Conservation (phyloP, 192 early-diverging fungal species). For the Irineochytrium annulatum region DNA sequence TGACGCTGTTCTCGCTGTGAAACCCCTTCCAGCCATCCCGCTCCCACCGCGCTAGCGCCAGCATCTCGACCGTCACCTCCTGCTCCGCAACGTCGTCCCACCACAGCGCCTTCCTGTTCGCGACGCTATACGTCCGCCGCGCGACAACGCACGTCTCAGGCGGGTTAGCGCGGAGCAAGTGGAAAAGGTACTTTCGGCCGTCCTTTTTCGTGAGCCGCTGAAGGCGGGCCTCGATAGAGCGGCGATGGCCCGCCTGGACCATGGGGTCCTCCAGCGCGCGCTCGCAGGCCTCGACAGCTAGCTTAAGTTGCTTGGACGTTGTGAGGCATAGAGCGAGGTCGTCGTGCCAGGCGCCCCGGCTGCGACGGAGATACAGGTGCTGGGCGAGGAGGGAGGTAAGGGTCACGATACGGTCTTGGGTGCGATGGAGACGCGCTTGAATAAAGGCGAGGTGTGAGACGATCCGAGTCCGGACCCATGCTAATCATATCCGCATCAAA, state of each 20-base stretch:
- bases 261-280: slow-evolving; percentile 28
- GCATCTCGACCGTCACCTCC: slow-evolving; percentile 25
- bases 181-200: too few relatives aligned
- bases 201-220: background rate
- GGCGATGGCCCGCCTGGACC: slow-evolving; percentile 14
- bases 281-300: slow-evolving; percentile 18
- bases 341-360: slow-evolving; percentile 31
- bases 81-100: slow-evolving; percentile 6
- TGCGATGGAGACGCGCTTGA: slow-evolving; percentile 1
- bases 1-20: slow-evolving; percentile 41
- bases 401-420: slow-evolving; percentile 6
- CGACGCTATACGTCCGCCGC: slow-evolving; percentile 22
- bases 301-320: background rate
- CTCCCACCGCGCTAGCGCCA: slow-evolving; percentile 23
- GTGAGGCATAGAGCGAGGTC: slow-evolving; percentile 21
- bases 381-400: slow-evolving; percentile 16
- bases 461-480: slow-evolving; percentile 28
- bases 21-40: slow-evolving; percentile 32
- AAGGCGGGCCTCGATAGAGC: slow-evolving; percentile 16
- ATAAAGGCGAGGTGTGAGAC: slow-evolving; percentile 8
- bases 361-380: slow-evolving; percentile 10
- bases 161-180: background rate
- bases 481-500: slow-evolving; percentile 3
- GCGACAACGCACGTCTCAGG: slow-evolving; percentile 3
- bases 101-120: slow-evolving; percentile 27